Base-by-base conservation (phyloP, 768 basidiomycete genomes). In the Rhizopogon vesiculosus region DNA sequence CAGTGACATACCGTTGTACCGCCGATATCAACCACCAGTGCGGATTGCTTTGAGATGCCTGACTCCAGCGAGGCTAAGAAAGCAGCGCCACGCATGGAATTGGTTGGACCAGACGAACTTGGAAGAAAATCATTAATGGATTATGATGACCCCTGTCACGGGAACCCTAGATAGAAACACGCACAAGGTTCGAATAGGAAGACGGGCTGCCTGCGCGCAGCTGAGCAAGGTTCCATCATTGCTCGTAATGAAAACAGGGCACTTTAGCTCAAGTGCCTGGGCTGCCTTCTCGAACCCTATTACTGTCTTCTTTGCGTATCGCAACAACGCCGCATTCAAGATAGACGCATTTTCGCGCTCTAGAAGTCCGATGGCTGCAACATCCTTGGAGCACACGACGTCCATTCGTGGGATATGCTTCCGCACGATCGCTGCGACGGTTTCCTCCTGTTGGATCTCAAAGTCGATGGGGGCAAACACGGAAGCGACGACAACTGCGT, bases 341-440 rank as follows among this genome's bases (percentile, higher is more conserved):
- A 87, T 86, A 13, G 83, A 68, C 0, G 86, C 86, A 54, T 87
- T 87, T 63, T 87, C 86, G 43, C 86, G 76, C 59, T 85, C 82
- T 15, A 86, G 67, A 50, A 86, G 72, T 35, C 83, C 82, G 22
- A 84, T 72, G 62, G 80, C 78, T 7, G 78, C 83, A 42, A 84
- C 83, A 52, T 82, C 77, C 48, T 78, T 78, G 28, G 81, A 80
- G 49, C 79, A 78, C 42, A 83, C 78, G 48, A 85, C 69, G 52
- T 82, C 74, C 43, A 74, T 67, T 45, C 70, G 67, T 8, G 67
- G 66, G 39, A 80, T 71, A 39, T 75, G 66, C 22, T 68, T 71
- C 7, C 62, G 63, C 13, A 83, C 63, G 64, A 81, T 74, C 4
- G 70, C 66, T 52, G 70, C 70, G 33, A 78, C 82, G 18, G 60